Conservation (phyloP, 2,329 filamentous ascomycete genomes). For the Immersiporthe knoxdaviesiana region DNA sequence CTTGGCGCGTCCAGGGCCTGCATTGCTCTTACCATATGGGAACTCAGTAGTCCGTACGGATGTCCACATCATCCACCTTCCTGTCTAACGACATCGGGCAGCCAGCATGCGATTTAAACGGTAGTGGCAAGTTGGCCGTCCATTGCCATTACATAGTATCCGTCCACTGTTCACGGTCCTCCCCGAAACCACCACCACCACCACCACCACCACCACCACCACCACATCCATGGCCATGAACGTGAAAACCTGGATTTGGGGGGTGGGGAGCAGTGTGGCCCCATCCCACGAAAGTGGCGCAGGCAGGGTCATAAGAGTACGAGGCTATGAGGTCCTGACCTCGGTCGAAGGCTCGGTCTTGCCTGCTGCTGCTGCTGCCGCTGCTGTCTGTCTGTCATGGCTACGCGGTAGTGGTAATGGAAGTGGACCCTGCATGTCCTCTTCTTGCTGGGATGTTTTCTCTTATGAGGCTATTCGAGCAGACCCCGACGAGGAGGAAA, state of each 20-base stretch:
- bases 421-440: background rate
- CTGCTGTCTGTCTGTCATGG: background rate
- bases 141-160: background rate
- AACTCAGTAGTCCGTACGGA: background rate
- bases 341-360: background rate
- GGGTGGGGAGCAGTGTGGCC: background rate
- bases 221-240: too few species aligned
- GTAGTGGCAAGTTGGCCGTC: background rate
- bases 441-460: slow-evolving; percentile 8
- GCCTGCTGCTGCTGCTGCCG: too few species aligned
- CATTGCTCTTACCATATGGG: background rate
- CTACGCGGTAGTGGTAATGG: background rate
- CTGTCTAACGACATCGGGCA: background rate
- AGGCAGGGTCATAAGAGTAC: background rate
- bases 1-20: slow-evolving; percentile 1
- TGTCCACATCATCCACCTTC: background rate
- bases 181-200: background rate
- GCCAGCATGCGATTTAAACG: background rate
- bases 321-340: background rate
- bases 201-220: background rate
- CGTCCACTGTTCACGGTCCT: background rate
- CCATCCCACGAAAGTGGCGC: slow-evolving; percentile 7
- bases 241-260: background rate
- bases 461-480: slow-evolving; percentile 20
- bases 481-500: slow-evolving; percentile 17